Base-by-base conservation (phyloP, 768 basidiomycete species). In the Tubosaeta brunneosetosa region DNA sequence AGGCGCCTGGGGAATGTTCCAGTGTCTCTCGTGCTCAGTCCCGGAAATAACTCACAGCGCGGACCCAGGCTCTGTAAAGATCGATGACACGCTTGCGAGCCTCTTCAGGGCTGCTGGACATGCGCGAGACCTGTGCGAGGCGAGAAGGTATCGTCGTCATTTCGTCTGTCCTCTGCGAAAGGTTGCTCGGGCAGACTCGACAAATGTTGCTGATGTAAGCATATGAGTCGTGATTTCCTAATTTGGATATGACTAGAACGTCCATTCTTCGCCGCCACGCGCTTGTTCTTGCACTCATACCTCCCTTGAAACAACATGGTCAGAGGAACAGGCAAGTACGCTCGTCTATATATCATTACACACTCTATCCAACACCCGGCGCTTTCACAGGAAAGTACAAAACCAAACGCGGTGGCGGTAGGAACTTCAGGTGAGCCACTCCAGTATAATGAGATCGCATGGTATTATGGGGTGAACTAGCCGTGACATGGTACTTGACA, bases 1-100 rank as follows among this genome's bases (percentile, higher is more conserved):
- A 7, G 95, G 95, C n/a, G 93, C 93, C 88, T 98, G 12, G 1
- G 10, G 25, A 55, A 47, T 33, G n/a, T 37, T 40, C 14, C n/a
- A 6, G n/a, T 52, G 27, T 50, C 17, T 27, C 17, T 43, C 8
- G 29, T 9, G 29, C 9, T 6, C 6, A 9, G 29, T 29, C 29
- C 29, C 6, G 29, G 14, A 43, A 14, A 44, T 8, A 25, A 81
- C 91, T 61, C 64, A 97, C 95, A 43, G 85, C 79, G 56, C 97
- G 86, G 66, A 94, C 88, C 95, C 95, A 99, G 67, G 84, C 86
- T 53, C 94, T 78, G 76, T 98, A 99, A 12, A 97, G 79, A 43
- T 86, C 76, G 17, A 93, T 72, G 10, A 82, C 83, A 32, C 90
- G 79, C 19, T 71, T 71, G 29, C 86, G 82, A 6, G 90, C 84